These are phyloP conservation scores for Bipolaris bicolor DNA, from an alignment of 2,329 filamentous ascomycete species.

Conservation along the genomic window DNA sequence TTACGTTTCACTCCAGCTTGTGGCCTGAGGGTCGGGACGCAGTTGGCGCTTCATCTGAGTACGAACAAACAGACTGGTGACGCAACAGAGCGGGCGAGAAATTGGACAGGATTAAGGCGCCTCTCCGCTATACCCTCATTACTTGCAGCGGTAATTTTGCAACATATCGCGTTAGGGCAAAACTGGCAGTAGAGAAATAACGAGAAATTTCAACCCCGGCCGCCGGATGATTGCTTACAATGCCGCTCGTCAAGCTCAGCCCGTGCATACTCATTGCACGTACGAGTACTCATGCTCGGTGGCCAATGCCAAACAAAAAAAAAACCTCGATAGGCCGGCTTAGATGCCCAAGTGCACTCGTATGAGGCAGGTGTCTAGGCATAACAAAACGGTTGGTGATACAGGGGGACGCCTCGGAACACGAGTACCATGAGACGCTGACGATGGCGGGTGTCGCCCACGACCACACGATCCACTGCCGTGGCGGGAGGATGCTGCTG, in stretches of 20 bases:
- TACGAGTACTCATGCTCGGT: neutral
- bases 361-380: conserved; percentile 22
- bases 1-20: conserved; percentile 8
- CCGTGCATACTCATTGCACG: conserved; percentile 4
- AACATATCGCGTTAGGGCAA: conserved; percentile 5
- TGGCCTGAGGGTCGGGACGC: conserved; percentile 23
- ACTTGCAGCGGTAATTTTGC: conserved; percentile 11
- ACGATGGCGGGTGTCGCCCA: conserved; percentile 9
- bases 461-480: conserved; percentile 11
- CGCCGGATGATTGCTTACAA: conserved; percentile 7
- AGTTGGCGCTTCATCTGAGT: conserved; percentile 30
- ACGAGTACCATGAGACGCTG: conserved; percentile 24
- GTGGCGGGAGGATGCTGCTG: conserved; percentile 20
- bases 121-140: conserved; percentile 24
- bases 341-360: conserved; percentile 11
- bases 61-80: conserved; percentile 23
- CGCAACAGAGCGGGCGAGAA: conserved; percentile 23
- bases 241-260: conserved; percentile 7
- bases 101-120: conserved; percentile 22
- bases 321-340: neutral
- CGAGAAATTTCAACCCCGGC: conserved; percentile 18
- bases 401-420: neutral
- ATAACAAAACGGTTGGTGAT: conserved; percentile 7
- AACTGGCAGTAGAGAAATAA: conserved; percentile 27
- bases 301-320: conserved; percentile 11